Conservation (phyloP, 1,139 yeast species). For the Yamadazyma oceani region DNA sequence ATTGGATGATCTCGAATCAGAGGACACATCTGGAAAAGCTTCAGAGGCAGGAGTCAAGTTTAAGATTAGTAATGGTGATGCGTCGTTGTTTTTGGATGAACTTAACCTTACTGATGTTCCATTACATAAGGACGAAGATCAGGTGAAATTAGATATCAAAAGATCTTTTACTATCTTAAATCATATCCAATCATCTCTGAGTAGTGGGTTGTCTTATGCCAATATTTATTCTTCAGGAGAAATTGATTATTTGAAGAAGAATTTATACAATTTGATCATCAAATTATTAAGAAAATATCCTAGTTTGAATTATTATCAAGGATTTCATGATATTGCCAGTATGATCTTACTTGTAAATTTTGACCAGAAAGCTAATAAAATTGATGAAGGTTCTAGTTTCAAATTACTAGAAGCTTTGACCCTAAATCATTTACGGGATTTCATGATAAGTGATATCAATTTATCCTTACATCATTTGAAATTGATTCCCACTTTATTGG, state of each 20-base stretch:
- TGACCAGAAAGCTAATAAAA: constrained; percentile 17
- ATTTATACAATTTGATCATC: constrained; percentile 50
- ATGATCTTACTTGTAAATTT: constrained; percentile 59
- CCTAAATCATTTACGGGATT: constrained; percentile 71
- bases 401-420: constrained; percentile 58
- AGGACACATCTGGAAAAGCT: too few relatives aligned
- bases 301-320: constrained; percentile 77
- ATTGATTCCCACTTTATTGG: constrained; percentile 63
- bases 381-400: constrained; percentile 42
- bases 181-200: constrained; percentile 26
- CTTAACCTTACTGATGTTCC: constrained; percentile 32
- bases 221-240: constrained; percentile 36
- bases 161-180: constrained; percentile 58
- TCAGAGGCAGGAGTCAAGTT: too few relatives aligned
- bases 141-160: constrained; percentile 73
- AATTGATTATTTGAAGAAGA: constrained; percentile 33
- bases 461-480: constrained; percentile 65
- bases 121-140: constrained; percentile 71
- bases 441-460: constrained; percentile 70
- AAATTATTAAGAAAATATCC: constrained; percentile 63
- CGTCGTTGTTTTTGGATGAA: constrained; percentile 11
- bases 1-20: too few relatives aligned
- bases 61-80: constrained; percentile 2
- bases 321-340: constrained; percentile 85
- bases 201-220: constrained; percentile 29